phyloP scores from a whole-genome alignment of 495 filamentous ascomycete genomes.

The Xylaria palmicola region DNA sequence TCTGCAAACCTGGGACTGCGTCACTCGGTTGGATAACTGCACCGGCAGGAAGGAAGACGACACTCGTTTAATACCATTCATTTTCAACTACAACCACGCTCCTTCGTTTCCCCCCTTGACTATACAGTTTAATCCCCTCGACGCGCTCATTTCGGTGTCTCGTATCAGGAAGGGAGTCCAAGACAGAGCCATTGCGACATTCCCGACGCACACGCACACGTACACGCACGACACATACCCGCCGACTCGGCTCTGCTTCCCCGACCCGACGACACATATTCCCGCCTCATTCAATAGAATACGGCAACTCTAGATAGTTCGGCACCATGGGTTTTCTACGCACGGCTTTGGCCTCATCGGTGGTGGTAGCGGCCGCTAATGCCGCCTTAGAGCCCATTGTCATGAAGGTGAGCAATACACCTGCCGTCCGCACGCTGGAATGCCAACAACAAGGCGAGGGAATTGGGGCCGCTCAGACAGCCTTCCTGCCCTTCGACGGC shows the following conservation, averaged over 20 bases:
- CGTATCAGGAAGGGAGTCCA: not conserved
- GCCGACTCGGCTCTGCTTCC: not conserved
- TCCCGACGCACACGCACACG: not conserved
- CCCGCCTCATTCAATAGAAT: not conserved
- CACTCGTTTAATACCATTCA: slow-evolving; percentile 15
- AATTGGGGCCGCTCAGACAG: slow-evolving; percentile 1
- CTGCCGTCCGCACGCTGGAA: not conserved
- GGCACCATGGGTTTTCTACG: slow-evolving; percentile 38
- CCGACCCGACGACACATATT: not conserved
- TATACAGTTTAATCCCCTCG: slow-evolving; percentile 2
- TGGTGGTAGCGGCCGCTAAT: slow-evolving; percentile 49
- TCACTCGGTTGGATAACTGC: slow-evolving; percentile 26
- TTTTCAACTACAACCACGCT: not conserved
- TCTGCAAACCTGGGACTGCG: not conserved
- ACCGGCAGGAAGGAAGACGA: slow-evolving; percentile 23
- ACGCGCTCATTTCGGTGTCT: not conserved
- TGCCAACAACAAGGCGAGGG: not conserved
- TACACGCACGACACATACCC: not conserved
- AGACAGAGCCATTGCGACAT: not conserved
- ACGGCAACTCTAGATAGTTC: not conserved
- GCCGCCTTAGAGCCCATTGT: slow-evolving; percentile 66
- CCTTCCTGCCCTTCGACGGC: too few species aligned
- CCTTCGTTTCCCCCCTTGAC: not conserved
- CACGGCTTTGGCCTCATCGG: slow-evolving; percentile 41
- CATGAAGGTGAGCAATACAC: slow-evolving; percentile 63